Evolutionary conservation across 306 rosid genomes (phyloP), one percentile per base, ranked within the genome.

Genomic region (Ceratonia siliqua): DNA sequence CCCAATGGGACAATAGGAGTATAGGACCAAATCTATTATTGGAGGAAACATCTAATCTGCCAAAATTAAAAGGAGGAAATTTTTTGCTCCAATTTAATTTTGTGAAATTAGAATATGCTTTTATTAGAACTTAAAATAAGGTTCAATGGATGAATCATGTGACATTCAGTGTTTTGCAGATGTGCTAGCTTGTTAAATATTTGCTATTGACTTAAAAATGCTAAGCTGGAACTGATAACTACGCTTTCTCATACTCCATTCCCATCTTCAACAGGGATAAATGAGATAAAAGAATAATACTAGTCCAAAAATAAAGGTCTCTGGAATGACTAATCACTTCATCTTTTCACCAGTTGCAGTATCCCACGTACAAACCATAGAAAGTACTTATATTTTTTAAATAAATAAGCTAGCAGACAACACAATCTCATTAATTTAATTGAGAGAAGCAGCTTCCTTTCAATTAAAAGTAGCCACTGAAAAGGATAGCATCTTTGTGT

Each of bases 1-100:
- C 52, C 17, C 58, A 52, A 14, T 48, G 22, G n/a, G 48, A 67
- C 49, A n/a, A n/a, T n/a, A n/a, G n/a, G n/a, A n/a, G n/a, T n/a
- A n/a, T 48, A 27, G n/a, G 48, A 67, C 49, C 68, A 65, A 79
- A 49, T 70, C 72, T 32, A 62, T 22, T 42, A 70, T 14, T 45
- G 32, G 15, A 50, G 39, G 62, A 12, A 27, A 5, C 33, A 53
- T 38, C 58, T 39, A 42, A 17, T 58, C 12, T 8, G 70, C 25
- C 42, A 77, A 68, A 41, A 46, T 46, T 18, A 33, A 28, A 2
- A 21, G 20, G 14, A 2, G 21, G 13, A 32, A 30, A 20, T 14
- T 2, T 58, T 38, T 43, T 17, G 21, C 12, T 55, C 57, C 73
- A 38, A 35, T 30, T 41, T 5, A 15, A 8, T 5, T 42, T 41